Evolutionary conservation across 2,329 filamentous ascomycete genomes (phyloP).

Genomic region (Colletotrichum limetticola): DNA sequence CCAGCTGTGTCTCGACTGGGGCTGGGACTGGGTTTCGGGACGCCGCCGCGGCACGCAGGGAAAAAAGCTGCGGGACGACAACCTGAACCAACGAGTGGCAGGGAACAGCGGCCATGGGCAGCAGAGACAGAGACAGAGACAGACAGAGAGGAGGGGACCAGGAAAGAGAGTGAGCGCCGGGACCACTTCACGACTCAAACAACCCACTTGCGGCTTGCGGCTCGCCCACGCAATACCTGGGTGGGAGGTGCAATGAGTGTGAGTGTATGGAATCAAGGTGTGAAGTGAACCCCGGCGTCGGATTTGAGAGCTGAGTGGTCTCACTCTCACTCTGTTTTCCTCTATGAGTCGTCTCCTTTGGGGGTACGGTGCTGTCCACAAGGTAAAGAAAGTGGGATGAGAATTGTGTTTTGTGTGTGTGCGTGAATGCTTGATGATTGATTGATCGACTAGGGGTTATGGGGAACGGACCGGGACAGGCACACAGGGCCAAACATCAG

Average conservation of each 20-base stretch:
- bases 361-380: too few species aligned
- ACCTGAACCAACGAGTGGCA: neutral
- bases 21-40: conserved; percentile 23
- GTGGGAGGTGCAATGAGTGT: neutral
- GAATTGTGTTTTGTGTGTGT: neutral
- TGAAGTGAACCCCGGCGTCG: too few species aligned
- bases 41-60: conserved; percentile 10
- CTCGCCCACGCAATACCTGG: neutral
- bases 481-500: neutral
- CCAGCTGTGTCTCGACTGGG: conserved; percentile 16
- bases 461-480: neutral
- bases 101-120: neutral
- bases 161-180: neutral
- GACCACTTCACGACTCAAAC: conserved; percentile 4
- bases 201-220: neutral
- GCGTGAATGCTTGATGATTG: conserved; percentile 12
- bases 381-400: neutral
- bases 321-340: too few species aligned
- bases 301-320: too few species aligned
- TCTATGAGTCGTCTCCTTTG: too few species aligned
- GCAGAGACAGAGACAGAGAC: neutral
- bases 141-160: neutral
- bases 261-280: neutral
- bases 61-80: conserved; percentile 7
- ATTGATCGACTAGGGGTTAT: conserved; percentile 11